Conservation (phyloP, 1,139 yeast genomes). For the Nakaseomyces delphensis region DNA sequence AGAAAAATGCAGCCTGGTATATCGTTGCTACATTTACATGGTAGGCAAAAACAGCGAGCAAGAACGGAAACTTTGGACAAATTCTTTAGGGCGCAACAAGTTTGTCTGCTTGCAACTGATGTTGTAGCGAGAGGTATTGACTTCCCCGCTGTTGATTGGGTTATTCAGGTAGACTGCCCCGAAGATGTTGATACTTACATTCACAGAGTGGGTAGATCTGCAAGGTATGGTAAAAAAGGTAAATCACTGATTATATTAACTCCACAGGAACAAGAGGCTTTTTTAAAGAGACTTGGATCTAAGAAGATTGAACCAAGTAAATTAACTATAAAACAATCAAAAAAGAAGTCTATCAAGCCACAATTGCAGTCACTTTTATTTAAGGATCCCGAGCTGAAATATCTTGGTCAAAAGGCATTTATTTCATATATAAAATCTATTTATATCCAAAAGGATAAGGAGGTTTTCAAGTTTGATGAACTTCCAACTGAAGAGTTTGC, state of each 20-base stretch:
- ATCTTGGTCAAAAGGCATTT: slow-evolving; percentile 91
- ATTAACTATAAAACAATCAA: slow-evolving; percentile 67
- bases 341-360: slow-evolving; percentile 68
- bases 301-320: slow-evolving; percentile 63
- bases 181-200: slow-evolving; percentile 93
- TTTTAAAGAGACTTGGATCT: slow-evolving; percentile 53
- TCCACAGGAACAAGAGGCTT: slow-evolving; percentile 75
- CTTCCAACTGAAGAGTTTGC: slow-evolving; percentile 81
- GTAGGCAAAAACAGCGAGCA: slow-evolving; percentile 91
- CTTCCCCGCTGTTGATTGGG: slow-evolving; percentile 98
- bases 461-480: slow-evolving; percentile 66
- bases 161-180: slow-evolving; percentile 89
- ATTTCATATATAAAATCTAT: slow-evolving; percentile 82
- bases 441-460: slow-evolving; percentile 79
- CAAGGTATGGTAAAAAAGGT: slow-evolving; percentile 86
- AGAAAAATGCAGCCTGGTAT: slow-evolving; percentile 93
- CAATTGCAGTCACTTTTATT: slow-evolving; percentile 87
- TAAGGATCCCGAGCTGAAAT: slow-evolving; percentile 84
- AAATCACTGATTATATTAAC: slow-evolving; percentile 74
- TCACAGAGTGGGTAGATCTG: slow-evolving; percentile 94
- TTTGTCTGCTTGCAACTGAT: slow-evolving; percentile 91
- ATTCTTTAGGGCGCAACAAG: slow-evolving; percentile 77
- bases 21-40: slow-evolving; percentile 83
- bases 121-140: slow-evolving; percentile 96
- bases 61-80: slow-evolving; percentile 82